Evolutionary conservation across 2,329 filamentous ascomycete genomes (phyloP).

Genomic region (Cordyceps fumosorosea): DNA sequence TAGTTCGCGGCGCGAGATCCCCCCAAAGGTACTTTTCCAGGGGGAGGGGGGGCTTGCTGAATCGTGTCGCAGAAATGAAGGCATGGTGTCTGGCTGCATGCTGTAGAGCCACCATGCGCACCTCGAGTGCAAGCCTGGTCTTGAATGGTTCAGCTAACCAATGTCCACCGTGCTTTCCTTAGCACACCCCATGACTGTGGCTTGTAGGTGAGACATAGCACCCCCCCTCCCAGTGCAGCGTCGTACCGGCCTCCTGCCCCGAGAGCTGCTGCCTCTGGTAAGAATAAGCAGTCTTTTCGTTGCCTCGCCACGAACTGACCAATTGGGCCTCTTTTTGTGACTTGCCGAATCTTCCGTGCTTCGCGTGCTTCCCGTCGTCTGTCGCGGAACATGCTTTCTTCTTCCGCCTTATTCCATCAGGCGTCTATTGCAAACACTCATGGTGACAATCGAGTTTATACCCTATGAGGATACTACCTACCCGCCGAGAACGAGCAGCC

Average conservation of each 20-base stretch:
- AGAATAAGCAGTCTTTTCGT: neutral
- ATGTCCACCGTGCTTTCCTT: neutral
- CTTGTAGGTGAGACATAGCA: neutral
- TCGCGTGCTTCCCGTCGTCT: neutral
- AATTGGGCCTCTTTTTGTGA: neutral
- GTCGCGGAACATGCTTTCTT: neutral
- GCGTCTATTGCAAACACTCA: neutral
- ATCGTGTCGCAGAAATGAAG: neutral
- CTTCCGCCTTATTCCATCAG: neutral
- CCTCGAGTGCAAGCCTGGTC: neutral
- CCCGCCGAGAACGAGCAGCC: constrained; percentile 29
- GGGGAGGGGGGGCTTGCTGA: neutral
- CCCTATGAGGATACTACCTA: constrained; percentile 24
- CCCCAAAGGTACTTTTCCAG: neutral
- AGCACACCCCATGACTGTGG: neutral
- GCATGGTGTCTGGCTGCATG: neutral
- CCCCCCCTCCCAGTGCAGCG: neutral
- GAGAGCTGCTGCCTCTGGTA: neutral
- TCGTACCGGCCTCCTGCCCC: neutral
- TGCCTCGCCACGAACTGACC: neutral
- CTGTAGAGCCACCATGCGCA: neutral
- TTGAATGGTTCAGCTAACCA: neutral
- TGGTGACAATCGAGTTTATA: neutral
- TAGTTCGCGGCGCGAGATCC: neutral
- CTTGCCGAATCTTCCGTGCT: neutral